These are phyloP conservation scores for Penicillium sumatraense DNA, from an alignment of 2,329 filamentous ascomycete species.

Conservation along the genomic window DNA sequence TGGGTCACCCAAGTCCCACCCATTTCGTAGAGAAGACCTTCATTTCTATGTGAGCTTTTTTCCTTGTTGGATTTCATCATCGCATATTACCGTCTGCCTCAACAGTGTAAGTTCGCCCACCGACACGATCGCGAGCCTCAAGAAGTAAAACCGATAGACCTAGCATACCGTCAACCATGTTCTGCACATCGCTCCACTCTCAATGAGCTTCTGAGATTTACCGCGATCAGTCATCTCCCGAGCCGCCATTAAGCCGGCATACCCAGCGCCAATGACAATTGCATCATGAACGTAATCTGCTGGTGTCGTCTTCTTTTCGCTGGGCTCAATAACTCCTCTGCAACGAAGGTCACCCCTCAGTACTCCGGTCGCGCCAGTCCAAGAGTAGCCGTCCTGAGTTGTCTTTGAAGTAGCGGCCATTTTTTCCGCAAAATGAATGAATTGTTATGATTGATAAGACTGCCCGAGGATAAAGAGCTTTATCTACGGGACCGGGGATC, in stretches of 20 bases:
- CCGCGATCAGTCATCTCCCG: conserved; percentile 25
- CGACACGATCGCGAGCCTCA: conserved; percentile 54
- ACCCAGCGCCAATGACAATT: conserved; percentile 38
- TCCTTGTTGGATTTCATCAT: too few relatives aligned
- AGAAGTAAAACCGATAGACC: conserved; percentile 4
- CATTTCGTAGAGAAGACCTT: conserved; percentile 14
- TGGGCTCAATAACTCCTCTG: conserved; percentile 1
- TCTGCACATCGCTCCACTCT: background rate
- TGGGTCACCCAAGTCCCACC: conserved; percentile 9
- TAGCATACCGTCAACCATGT: background rate
- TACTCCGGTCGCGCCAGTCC: background rate
- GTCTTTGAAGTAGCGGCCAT: background rate
- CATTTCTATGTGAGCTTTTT: conserved; percentile 36
- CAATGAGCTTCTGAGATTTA: background rate
- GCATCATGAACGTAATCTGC: conserved; percentile 19
- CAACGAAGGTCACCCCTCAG: background rate
- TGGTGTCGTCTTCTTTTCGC: background rate
- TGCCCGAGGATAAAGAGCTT: too few relatives aligned
- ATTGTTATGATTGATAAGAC: too few relatives aligned
- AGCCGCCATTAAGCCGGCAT: conserved; percentile 36
- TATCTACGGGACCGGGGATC: too few relatives aligned
- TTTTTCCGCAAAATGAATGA: too few relatives aligned
- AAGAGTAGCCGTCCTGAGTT: background rate
- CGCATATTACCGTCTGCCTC: background rate
- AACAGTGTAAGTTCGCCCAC: conserved; percentile 38